phyloP scores from a whole-genome alignment of 805 yeast genomes.

The Debaryomyces castellii region DNA sequence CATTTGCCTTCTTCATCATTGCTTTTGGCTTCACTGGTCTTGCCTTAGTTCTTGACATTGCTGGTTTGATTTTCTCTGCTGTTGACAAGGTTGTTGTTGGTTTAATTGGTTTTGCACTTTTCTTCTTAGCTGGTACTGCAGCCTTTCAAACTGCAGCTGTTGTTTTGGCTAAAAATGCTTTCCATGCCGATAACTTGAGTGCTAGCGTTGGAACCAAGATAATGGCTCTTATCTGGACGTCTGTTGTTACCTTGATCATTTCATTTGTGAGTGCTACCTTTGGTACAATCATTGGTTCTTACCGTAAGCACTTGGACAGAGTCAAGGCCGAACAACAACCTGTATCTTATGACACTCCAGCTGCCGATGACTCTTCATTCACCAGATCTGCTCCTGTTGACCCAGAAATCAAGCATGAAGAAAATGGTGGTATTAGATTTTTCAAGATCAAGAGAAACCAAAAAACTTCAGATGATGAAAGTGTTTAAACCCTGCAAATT shows the following conservation, averaged over 20 bases:
- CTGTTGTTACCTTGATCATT: slow-evolving; percentile 52
- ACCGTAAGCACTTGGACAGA: slow-evolving; percentile 48
- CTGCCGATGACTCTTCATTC: slow-evolving; percentile 41
- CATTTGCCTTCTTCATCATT: slow-evolving; percentile 61
- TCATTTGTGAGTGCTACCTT: slow-evolving; percentile 55
- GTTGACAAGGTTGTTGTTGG: slow-evolving; percentile 55
- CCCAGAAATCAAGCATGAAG: slow-evolving; percentile 26
- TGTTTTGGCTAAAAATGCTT: slow-evolving; percentile 74
- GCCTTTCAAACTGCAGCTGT: slow-evolving; percentile 72
- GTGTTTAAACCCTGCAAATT: slow-evolving; percentile 27
- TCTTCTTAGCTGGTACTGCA: slow-evolving; percentile 62
- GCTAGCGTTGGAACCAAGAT: slow-evolving; percentile 56
- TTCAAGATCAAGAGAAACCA: slow-evolving; percentile 66
- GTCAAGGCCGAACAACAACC: slow-evolving; percentile 28
- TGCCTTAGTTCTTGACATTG: slow-evolving; percentile 52
- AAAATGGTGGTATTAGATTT: slow-evolving; percentile 68
- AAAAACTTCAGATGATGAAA: slow-evolving; percentile 43
- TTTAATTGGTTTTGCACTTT: slow-evolving; percentile 49
- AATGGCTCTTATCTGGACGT: slow-evolving; percentile 71
- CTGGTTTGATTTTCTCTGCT: slow-evolving; percentile 55
- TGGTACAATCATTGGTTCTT: slow-evolving; percentile 47
- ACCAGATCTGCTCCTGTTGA: slow-evolving; percentile 34
- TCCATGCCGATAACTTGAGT: slow-evolving; percentile 44
- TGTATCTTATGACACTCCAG: slow-evolving; percentile 5
- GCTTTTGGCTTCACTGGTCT: slow-evolving; percentile 64